A percentile compares a stretch with the other conserved stretches of the same genome.
Evolutionary conservation across 352 stramenopile genomes (phyloP).

Genomic region (Phytophthora megakarya): DNA sequence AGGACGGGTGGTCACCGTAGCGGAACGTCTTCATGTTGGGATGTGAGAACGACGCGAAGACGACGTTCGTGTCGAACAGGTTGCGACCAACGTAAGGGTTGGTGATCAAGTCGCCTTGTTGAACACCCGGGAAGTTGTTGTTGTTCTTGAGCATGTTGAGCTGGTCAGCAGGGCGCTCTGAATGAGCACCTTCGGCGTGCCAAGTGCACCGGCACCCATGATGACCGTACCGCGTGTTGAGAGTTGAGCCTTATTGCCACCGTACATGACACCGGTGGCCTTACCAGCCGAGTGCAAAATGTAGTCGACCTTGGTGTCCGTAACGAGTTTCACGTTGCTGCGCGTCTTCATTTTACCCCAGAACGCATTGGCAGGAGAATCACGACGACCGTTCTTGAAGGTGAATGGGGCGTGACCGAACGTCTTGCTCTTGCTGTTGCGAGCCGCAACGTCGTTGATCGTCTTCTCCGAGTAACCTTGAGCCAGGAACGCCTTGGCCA

Average conservation of each 20-base stretch:
- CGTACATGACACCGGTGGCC: conserved; percentile 56
- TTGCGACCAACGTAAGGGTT: conserved; percentile 60
- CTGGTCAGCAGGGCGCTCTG: conserved; percentile 59
- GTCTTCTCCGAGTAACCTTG: conserved; percentile 43
- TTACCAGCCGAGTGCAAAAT: conserved; percentile 42
- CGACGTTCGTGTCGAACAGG: conserved; percentile 60
- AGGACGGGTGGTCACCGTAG: conserved; percentile 35
- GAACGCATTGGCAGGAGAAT: conserved; percentile 57
- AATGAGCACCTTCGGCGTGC: conserved; percentile 81
- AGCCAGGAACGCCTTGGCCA: conserved; percentile 37
- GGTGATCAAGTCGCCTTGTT: conserved; percentile 42
- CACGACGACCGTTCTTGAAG: conserved; percentile 57
- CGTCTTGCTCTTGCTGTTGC: conserved; percentile 58
- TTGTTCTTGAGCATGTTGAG: conserved; percentile 44
- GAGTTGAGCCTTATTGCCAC: conserved; percentile 38
- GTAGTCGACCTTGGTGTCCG: conserved; percentile 48
- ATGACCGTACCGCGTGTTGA: conserved; percentile 58
- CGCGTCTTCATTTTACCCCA: conserved; percentile 45
- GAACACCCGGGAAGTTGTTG: conserved; percentile 53
- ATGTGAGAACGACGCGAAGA: conserved; percentile 54
- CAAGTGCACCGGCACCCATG: conserved; percentile 64
- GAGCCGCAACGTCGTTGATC: conserved; percentile 51
- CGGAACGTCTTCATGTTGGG: conserved; percentile 54
- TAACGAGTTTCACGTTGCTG: conserved; percentile 55
- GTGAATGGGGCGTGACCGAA: conserved; percentile 57